Conservation (phyloP, 768 basidiomycete genomes). For the Psilocybe tampanensis region DNA sequence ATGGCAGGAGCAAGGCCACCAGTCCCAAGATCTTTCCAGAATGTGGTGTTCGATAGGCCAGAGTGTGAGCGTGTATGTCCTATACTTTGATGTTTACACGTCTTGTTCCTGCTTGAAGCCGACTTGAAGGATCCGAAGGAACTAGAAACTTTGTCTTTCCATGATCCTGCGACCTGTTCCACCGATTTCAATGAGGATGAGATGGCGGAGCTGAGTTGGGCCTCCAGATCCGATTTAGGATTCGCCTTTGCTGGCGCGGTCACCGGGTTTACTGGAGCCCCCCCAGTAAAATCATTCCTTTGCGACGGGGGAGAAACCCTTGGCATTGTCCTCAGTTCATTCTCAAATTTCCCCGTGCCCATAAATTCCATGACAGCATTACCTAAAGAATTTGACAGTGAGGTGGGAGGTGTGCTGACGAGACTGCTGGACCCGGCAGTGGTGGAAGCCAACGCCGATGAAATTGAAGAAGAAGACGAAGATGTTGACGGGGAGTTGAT, state of each 20-base stretch:
- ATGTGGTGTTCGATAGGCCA: conserved; percentile 36
- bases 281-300: conserved; percentile 14
- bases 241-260: conserved; percentile 36
- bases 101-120: conserved; percentile 33
- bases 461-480: conserved; percentile 57
- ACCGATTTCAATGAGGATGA: conserved; percentile 42
- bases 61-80: conserved; percentile 41
- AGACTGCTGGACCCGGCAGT: conserved; percentile 42
- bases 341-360: conserved; percentile 33
- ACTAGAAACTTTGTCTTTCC: conserved; percentile 39
- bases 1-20: conserved; percentile 56
- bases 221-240: conserved; percentile 30
- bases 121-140: conserved; percentile 41
- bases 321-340: conserved; percentile 24
- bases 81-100: conserved; percentile 27
- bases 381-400: conserved; percentile 49
- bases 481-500: conserved; percentile 44
- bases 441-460: conserved; percentile 41
- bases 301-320: conserved; percentile 16
- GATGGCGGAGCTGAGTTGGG: conserved; percentile 32
- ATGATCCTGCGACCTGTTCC: conserved; percentile 30
- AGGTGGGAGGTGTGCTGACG: conserved; percentile 61
- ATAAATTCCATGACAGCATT: conserved; percentile 44
- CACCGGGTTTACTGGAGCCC: conserved; percentile 31
- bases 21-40: conserved; percentile 56